Evolutionary conservation across 1,284 basidiomycete genomes (phyloP).

Genomic region (Malassezia yamatoensis): DNA sequence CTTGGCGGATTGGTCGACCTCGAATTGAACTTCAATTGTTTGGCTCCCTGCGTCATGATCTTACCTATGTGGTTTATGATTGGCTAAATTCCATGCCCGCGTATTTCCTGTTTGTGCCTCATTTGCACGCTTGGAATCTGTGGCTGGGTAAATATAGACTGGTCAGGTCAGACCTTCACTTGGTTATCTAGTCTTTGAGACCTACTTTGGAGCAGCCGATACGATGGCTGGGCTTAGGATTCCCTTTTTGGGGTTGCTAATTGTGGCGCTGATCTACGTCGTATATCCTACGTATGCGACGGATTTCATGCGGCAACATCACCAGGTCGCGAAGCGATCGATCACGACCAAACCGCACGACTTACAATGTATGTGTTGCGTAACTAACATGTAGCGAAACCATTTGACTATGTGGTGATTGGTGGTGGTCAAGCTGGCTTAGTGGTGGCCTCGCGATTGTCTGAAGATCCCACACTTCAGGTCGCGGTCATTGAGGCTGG

Average conservation of each 20-base stretch:
- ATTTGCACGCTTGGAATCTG: too few relatives aligned
- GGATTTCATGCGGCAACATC: background rate
- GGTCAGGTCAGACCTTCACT: too few relatives aligned
- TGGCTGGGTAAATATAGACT: too few relatives aligned
- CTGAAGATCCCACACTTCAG: conserved; percentile 27
- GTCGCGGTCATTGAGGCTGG: conserved; percentile 54
- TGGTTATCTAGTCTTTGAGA: too few relatives aligned
- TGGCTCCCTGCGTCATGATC: too few relatives aligned
- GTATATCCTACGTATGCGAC: background rate
- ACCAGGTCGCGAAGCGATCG: background rate
- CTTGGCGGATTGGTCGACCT: too few relatives aligned
- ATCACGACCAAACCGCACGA: background rate
- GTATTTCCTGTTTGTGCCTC: too few relatives aligned
- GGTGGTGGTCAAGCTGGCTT: conserved; percentile 56
- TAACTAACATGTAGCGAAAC: conserved; percentile 3
- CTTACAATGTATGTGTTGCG: conserved; percentile 5
- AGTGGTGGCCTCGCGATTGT: conserved; percentile 31
- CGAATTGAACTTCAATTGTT: too few relatives aligned
- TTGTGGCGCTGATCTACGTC: background rate
- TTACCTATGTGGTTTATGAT: too few relatives aligned
- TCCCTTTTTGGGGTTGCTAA: background rate
- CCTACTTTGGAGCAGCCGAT: too few relatives aligned
- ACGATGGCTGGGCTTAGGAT: too few relatives aligned
- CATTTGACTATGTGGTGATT: conserved; percentile 47
- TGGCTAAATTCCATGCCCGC: too few relatives aligned